These are phyloP conservation scores for Cercospora nicotianae DNA, from an alignment of 2,329 filamentous ascomycete genomes.

Conservation along the genomic window DNA sequence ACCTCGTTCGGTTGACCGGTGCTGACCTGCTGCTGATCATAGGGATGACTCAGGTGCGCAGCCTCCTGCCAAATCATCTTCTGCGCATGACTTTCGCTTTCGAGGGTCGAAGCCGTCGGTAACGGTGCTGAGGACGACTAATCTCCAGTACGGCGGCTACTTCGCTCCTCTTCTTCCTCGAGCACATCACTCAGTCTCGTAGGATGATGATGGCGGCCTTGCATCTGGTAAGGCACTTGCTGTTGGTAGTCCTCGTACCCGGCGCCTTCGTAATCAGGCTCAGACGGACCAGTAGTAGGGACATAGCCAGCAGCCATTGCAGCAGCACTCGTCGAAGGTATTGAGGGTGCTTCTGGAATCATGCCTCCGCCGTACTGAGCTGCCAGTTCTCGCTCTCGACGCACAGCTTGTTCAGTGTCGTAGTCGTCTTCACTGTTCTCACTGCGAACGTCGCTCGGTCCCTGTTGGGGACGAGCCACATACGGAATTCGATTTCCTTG, in stretches of 20 bases:
- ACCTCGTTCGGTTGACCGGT: neutral
- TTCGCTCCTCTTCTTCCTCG: slow-evolving; percentile 70
- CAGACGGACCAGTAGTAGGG: slow-evolving; percentile 24
- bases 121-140: slow-evolving; percentile 5
- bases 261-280: slow-evolving; percentile 49
- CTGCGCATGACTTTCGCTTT: slow-evolving; percentile 8
- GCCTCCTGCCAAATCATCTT: slow-evolving; percentile 1
- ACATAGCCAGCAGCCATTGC: slow-evolving; percentile 34
- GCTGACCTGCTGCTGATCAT: neutral
- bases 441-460: slow-evolving; percentile 17
- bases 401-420: slow-evolving; percentile 54
- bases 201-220: slow-evolving; percentile 73
- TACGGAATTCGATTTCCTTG: slow-evolving; percentile 58
- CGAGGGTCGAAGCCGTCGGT: slow-evolving; percentile 7
- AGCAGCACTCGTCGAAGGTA: slow-evolving; percentile 36
- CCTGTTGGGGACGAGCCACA: slow-evolving; percentile 45
- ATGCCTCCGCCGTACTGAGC: slow-evolving; percentile 45
- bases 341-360: slow-evolving; percentile 36
- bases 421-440: slow-evolving; percentile 52
- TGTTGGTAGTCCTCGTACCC: slow-evolving; percentile 66
- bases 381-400: slow-evolving; percentile 50
- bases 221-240: slow-evolving; percentile 20
- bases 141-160: slow-evolving; percentile 36
- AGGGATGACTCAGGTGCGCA: neutral
- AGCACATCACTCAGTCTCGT: slow-evolving; percentile 86